phyloP scores from a whole-genome alignment of 768 basidiomycete genomes.

The Fibroporia radiculosa region DNA sequence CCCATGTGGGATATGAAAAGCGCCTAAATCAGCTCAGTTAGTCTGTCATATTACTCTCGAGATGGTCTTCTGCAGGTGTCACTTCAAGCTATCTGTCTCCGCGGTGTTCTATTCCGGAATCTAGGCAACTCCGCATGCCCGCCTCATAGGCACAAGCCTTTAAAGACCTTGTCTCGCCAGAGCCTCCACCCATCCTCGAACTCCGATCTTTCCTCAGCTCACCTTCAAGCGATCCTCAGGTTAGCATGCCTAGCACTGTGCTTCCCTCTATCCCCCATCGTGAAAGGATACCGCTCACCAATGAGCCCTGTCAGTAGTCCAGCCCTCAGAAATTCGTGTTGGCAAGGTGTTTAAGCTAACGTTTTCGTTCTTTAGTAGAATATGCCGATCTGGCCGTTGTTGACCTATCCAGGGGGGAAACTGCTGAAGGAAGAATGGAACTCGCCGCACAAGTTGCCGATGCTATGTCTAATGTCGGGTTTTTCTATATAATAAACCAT shows the following conservation, averaged over 20 bases:
- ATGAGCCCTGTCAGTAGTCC: constrained; percentile 25
- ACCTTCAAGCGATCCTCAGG: no score
- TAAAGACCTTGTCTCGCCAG: no score
- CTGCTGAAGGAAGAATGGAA: constrained; percentile 20
- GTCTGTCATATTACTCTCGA: no score
- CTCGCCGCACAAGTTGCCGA: constrained; percentile 18
- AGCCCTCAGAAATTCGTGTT: background rate
- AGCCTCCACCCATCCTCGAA: no score
- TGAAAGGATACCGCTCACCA: constrained; percentile 26
- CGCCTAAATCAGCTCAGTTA: no score
- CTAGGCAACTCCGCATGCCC: no score
- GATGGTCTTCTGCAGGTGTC: no score
- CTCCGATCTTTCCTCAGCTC: background rate
- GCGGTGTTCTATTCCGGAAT: no score
- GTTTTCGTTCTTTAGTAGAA: constrained; percentile 17
- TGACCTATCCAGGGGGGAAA: constrained; percentile 20
- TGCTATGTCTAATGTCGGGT: constrained; percentile 22
- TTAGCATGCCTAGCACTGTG: constrained; percentile 21
- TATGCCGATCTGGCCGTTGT: constrained; percentile 25
- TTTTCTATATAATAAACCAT: constrained; percentile 26
- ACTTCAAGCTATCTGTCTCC: no score
- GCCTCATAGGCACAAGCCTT: no score
- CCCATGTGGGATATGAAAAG: no score
- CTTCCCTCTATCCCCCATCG: constrained; percentile 30
- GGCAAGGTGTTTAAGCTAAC: background rate